Conservation (phyloP, 2,329 filamentous ascomycete species). For the Pseudocercospora vitis region DNA sequence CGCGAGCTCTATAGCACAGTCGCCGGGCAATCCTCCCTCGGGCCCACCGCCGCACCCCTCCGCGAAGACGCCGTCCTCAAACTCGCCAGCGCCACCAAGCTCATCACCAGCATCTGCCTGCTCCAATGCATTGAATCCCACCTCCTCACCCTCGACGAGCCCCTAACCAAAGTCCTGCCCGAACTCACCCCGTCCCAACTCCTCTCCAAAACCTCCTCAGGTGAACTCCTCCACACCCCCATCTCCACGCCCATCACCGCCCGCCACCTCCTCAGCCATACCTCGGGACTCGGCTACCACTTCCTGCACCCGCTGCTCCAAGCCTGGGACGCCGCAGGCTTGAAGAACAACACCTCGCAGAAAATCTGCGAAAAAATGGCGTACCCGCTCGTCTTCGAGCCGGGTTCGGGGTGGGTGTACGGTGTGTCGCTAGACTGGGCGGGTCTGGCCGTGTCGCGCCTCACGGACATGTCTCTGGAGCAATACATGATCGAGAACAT, state of each 20-base stretch:
- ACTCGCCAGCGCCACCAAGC: constrained; percentile 43
- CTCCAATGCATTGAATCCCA: constrained; percentile 57
- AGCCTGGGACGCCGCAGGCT: constrained; percentile 13
- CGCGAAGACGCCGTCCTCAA: constrained; percentile 33
- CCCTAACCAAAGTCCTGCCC: constrained; percentile 49
- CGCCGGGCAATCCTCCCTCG: constrained; percentile 21
- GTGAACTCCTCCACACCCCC: neutral
- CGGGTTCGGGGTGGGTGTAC: constrained; percentile 52
- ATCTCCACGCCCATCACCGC: constrained; percentile 10
- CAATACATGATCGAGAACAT: constrained; percentile 46
- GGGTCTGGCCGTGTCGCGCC: constrained; percentile 48
- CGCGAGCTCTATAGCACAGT: constrained; percentile 20
- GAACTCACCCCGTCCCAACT: constrained; percentile 43
- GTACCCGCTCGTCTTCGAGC: constrained; percentile 47
- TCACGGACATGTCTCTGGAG: constrained; percentile 43
- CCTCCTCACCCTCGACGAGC: constrained; percentile 47
- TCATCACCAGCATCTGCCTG: constrained; percentile 54
- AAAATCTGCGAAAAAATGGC: neutral
- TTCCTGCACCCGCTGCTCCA: constrained; percentile 42
- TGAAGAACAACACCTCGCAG: constrained; percentile 36
- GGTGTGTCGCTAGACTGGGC: constrained; percentile 52
- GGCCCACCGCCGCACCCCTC: constrained; percentile 26
- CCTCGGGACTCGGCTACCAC: constrained; percentile 48
- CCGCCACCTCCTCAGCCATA: constrained; percentile 51
- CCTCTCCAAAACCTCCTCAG: neutral